Evolutionary conservation across 2,329 filamentous ascomycete species (phyloP).

Genomic region (Amauroascus niger): DNA sequence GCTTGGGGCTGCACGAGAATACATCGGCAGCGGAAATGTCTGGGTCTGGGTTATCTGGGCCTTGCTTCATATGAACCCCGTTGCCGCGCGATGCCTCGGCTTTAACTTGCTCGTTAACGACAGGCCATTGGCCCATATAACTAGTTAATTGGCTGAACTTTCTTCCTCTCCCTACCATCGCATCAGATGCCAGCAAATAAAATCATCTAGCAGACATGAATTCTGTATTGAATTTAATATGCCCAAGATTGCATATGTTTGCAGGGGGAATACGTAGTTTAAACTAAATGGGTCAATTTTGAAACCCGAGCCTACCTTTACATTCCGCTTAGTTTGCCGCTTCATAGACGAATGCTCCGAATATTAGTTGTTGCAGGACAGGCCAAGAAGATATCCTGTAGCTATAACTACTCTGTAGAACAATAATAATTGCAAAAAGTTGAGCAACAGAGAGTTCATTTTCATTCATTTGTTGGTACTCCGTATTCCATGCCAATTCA

Average conservation of each 20-base stretch:
- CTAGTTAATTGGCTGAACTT: not conserved
- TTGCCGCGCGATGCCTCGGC: conserved; percentile 13
- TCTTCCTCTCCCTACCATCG: not conserved
- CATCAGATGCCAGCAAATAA: not conserved
- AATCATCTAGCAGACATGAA: not conserved
- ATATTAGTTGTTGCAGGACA: too few species aligned
- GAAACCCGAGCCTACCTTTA: too few species aligned
- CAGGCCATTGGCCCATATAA: not conserved
- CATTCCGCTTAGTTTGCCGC: too few species aligned
- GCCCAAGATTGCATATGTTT: too few species aligned
- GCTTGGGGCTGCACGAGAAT: conserved; percentile 13
- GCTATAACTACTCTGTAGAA: too few species aligned
- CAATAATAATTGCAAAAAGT: too few species aligned
- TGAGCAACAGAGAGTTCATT: too few species aligned
- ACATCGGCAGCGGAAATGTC: conserved; percentile 8
- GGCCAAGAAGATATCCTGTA: too few species aligned
- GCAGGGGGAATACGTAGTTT: too few species aligned
- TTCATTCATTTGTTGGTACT: not conserved
- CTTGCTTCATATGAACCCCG: conserved; percentile 10
- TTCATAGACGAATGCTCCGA: too few species aligned
- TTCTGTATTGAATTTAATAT: not conserved
- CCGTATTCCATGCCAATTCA: not conserved
- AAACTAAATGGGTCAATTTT: too few species aligned
- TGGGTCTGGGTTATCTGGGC: conserved; percentile 1
- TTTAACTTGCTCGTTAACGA: not conserved